Evolutionary conservation across 1,284 basidiomycete species (phyloP).

Genomic region (Heterobasidion parviporum): DNA sequence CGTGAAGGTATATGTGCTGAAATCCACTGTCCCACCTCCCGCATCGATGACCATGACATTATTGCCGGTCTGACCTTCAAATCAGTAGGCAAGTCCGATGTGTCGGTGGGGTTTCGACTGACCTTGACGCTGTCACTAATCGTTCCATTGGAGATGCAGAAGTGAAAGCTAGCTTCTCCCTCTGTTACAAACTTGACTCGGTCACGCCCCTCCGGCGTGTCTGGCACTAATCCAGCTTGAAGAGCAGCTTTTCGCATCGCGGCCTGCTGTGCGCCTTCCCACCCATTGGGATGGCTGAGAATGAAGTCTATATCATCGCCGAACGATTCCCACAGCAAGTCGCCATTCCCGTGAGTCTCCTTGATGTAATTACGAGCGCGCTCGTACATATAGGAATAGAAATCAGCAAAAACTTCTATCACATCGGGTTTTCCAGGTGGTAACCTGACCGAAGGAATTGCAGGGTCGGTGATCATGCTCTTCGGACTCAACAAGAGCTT

Average conservation of each 20-base stretch:
- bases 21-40: slow-evolving; percentile 12
- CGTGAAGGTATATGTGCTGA: slow-evolving; percentile 9
- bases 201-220: slow-evolving; percentile 15
- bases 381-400: slow-evolving; percentile 5
- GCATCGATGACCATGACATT: slow-evolving; percentile 11
- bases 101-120: background rate
- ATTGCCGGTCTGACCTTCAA: background rate
- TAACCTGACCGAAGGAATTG: background rate
- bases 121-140: slow-evolving; percentile 20
- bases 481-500: background rate
- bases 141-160: slow-evolving; percentile 27
- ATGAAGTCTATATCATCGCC: slow-evolving; percentile 18
- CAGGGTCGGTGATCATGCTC: background rate
- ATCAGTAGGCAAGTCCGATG: background rate
- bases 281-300: slow-evolving; percentile 29
- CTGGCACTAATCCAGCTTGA: slow-evolving; percentile 20
- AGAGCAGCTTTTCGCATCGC: slow-evolving; percentile 24
- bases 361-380: slow-evolving; percentile 1
- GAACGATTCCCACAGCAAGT: slow-evolving; percentile 1
- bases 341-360: slow-evolving; percentile 1
- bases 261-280: slow-evolving; percentile 27
- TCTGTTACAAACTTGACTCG: slow-evolving; percentile 33
- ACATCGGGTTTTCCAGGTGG: slow-evolving; percentile 2
- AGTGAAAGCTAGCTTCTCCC: slow-evolving; percentile 37
- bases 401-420: slow-evolving; percentile 9